phyloP scores from a whole-genome alignment of 306 rosid species.

The Vachellia collinsii region DNA sequence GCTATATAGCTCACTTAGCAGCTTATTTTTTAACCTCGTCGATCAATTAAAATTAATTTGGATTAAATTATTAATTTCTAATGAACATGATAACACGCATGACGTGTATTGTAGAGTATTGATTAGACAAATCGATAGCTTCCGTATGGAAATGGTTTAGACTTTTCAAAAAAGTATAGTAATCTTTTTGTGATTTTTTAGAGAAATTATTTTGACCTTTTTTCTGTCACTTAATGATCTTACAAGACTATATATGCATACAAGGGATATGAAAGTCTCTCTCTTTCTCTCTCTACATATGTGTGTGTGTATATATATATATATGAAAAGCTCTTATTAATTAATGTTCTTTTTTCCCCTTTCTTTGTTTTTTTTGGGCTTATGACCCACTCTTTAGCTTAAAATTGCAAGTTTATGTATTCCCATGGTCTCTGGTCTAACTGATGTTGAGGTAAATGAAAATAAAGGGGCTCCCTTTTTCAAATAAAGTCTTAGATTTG shows the following conservation, averaged over 20 bases:
- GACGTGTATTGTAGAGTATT: background rate
- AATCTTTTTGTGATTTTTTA: background rate
- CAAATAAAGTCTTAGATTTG: background rate
- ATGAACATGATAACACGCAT: background rate
- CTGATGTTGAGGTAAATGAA: background rate
- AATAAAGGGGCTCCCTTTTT: background rate
- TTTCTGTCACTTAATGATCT: background rate
- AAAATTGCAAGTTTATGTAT: conserved; percentile 31
- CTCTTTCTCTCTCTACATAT: too few relatives aligned
- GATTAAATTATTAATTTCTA: background rate
- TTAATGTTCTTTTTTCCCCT: background rate
- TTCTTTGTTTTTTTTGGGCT: background rate
- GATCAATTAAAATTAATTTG: background rate
- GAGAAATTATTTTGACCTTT: background rate
- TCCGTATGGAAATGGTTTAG: background rate
- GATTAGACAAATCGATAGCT: background rate
- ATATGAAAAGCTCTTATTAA: background rate
- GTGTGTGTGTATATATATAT: too few relatives aligned
- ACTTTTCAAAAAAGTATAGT: background rate
- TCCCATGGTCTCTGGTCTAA: conserved; percentile 5
- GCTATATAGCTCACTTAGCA: background rate
- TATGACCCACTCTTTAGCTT: conserved; percentile 27
- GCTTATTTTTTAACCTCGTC: background rate
- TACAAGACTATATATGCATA: background rate
- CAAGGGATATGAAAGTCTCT: too few relatives aligned